Base-by-base conservation (phyloP, 2,329 filamentous ascomycete species). In the Septoria linicola region DNA sequence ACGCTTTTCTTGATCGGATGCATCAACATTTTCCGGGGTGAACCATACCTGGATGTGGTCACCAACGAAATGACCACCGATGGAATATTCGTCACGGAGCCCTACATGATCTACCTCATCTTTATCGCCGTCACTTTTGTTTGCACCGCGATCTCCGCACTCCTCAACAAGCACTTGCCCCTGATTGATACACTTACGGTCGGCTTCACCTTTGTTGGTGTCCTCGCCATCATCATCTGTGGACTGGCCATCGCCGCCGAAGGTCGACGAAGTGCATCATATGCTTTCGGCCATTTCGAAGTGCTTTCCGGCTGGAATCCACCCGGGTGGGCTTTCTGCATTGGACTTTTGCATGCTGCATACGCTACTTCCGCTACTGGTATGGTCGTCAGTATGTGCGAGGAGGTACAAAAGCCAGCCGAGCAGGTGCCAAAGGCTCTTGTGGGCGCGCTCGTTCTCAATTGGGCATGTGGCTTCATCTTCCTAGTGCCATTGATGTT, bases 301-400 rank as follows among this genome's bases (percentile, higher is more conserved):
- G 73, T 77, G 20, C 78, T 77, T 53, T 87, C 85, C 3, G 85
- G 85, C 51, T 90, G 86, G 85, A 72, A 76, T 3, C 73, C 78
- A 35, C 73, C 77, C 31, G 85, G 85, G 63, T 88, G 85, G 85
- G 84, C 84, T 3, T 88, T 87, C 72, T 83, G 80, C 65, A 82
- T 89, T 53, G 85, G 85, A 65, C 76, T 89, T 21, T 74, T 88
- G 16, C 85, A 88, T 62, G 85, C 83, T 42, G 85, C 82, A 55
- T 88, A 89, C 63, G 84, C 83, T 39, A 88, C 85, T 11, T 88
- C 85, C 3, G 86, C 84, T 13, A 88, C 85, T 0, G 87, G 87
- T 70, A 89, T 89, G 86, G 85, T 89, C 53, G 85, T 89, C 30
- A 85, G 80, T 56, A 88, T 88, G 85, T 87, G 83, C 62, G 85